Base-by-base conservation (phyloP, 1,284 basidiomycete genomes). In the Sanguinoderma infundibulare region DNA sequence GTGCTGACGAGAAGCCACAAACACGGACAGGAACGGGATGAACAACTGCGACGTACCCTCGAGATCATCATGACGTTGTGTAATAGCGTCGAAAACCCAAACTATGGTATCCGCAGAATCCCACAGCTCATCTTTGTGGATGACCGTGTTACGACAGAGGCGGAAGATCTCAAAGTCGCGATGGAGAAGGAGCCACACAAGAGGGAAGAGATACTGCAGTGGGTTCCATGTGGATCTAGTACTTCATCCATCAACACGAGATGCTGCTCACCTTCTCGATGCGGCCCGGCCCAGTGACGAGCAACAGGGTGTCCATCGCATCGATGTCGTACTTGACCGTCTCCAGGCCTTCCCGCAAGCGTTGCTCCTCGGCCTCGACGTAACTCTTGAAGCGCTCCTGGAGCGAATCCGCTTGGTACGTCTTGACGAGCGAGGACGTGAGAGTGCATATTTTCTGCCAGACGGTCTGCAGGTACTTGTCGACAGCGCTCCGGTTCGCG, bases 311-410 rank as follows among this genome's bases (percentile, higher is more conserved):
- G 22, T 70, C 67, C 1, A 49, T 44, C 1, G 63, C 70, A 32
- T 76, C 73, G 24, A 76, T 65, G 32, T 68, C 44, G 52, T 70
- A 75, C 22, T 57, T 47, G 15, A 73, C 50, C 0, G 55, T 59
- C 40, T 69, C 57, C 24, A 76, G 38, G 10, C 62, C 66, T 2
- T 57, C 53, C 24, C 61, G 55, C n/a, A 74, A 47, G 2, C 72
- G 65, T 30, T 53, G 26, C 47, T 75, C 72, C 57, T 73, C 72
- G 1, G 52, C 28, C 7, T 69, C 64, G 3, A 71, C 57, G 58
- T 71, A 67, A 17, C 42, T 26, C 26, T 67, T 50, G 60, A 74
- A 73, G 17, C 63, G 61, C 6, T 49, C 53, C 26, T 53, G 55
- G 14, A 63, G 56, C 1, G 50, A n/a, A 3, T 58, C 53, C 17